Base-by-base conservation (phyloP, 2,329 filamentous ascomycete species). In the Aspergillus ochraceus region DNA sequence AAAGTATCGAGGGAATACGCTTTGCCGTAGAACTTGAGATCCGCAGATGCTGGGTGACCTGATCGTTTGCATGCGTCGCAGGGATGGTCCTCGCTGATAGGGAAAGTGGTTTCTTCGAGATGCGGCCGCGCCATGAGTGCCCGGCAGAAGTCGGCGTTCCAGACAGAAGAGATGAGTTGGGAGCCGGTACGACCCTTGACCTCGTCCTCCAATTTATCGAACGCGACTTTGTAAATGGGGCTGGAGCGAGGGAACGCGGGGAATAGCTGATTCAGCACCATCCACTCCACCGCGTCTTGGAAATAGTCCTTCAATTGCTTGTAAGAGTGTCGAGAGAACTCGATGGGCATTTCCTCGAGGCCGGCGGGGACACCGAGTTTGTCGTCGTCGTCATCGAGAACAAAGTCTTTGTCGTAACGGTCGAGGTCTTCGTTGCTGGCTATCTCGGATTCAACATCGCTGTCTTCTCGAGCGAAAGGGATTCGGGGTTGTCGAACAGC, bases 241-340 rank as follows among this genome's bases (percentile, higher is more conserved):
- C 90, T 85, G 5, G 83, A 77, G 19, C 83, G 81, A 11, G 83
- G 77, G 67, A 92, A 93, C 0, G 81, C 85, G 0, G 90, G 90
- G 65, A 92, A 89, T 54, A 95, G 81, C 66, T 89, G 88, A 70
- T 90, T 90, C 68, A 92, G 89, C 2, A 94, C 87, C 76, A 93
- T 88, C 90, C 90, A 94, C 70, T 92, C 89, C 2, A 94, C 81
- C 0, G 86, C 88, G 66, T 88, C 86, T 52, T 84, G 85, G 77
- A 94, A 94, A 53, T 92, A 85, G 45, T 91, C 87, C 64, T 87
- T 88, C 0, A 88, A 78, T 54, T 89, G 89, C 65, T 88, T 87
- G 62, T 87, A 86, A 0, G 86, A 83, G 58, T 89, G 83, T 3
- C 82, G 76, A 0, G 87, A 90, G 71, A 91, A 92, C 66, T 89